Evolutionary conservation across 805 yeast genomes (phyloP).

Genomic region (Yarrowia osloensis): DNA sequence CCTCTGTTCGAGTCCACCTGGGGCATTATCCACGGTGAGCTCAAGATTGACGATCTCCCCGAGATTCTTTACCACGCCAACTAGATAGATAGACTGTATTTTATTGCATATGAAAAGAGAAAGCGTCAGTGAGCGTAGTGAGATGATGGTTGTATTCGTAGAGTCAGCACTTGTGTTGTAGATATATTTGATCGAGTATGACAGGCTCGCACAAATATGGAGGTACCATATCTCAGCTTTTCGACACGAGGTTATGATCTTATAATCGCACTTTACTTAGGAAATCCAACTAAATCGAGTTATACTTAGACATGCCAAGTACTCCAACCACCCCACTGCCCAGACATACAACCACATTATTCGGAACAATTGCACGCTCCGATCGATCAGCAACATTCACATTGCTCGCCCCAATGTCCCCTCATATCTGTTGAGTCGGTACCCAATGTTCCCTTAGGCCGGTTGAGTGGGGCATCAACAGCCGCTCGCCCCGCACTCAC

Average conservation of each 20-base stretch:
- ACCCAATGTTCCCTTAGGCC: not conserved
- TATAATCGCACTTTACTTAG: too few relatives aligned
- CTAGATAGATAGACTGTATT: constrained; percentile 28
- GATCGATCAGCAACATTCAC: not conserved
- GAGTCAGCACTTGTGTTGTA: too few relatives aligned
- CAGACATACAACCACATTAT: not conserved
- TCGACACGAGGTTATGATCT: too few relatives aligned
- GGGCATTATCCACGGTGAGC: constrained; percentile 74
- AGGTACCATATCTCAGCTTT: too few relatives aligned
- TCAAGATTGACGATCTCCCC: constrained; percentile 77
- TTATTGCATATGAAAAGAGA: constrained; percentile 14
- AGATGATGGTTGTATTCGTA: too few relatives aligned
- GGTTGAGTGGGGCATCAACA: constrained; percentile 6
- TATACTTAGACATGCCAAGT: too few relatives aligned
- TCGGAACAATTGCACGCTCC: too few relatives aligned
- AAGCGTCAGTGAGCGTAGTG: not conserved
- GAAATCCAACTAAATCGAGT: too few relatives aligned
- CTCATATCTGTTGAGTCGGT: not conserved
- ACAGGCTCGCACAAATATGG: too few relatives aligned
- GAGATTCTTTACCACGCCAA: constrained; percentile 33
- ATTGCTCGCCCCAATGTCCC: not conserved
- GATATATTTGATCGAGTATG: too few relatives aligned
- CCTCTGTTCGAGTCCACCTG: constrained; percentile 82
- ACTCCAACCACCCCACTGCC: too few relatives aligned
- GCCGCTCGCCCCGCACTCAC: constrained; percentile 1